Conservation (phyloP, 169 alveolate species). For the Plasmodium coatneyi region DNA sequence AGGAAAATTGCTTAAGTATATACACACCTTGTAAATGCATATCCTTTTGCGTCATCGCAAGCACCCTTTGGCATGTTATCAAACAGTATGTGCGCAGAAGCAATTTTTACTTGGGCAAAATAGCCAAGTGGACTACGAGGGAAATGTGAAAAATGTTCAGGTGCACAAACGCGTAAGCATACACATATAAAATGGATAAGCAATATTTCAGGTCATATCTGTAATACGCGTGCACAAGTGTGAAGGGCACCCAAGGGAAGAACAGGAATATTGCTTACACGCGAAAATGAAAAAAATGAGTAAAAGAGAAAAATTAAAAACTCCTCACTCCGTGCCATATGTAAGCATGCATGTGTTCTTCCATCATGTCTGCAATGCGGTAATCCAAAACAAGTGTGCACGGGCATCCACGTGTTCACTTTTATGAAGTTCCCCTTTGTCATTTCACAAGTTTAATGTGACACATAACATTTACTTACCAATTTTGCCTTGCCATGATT, state of each 20-base stretch:
- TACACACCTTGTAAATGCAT: not conserved
- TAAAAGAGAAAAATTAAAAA: not conserved
- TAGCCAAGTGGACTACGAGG: not conserved
- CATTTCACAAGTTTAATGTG: not conserved
- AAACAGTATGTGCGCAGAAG: not conserved
- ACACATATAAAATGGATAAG: not conserved
- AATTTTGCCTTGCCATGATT: not conserved
- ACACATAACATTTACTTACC: not conserved
- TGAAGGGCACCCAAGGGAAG: not conserved
- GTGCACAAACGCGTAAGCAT: not conserved
- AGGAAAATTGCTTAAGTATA: not conserved
- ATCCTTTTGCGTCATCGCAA: not conserved
- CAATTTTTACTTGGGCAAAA: not conserved
- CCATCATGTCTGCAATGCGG: not conserved
- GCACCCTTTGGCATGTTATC: not conserved
- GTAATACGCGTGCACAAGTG: not conserved
- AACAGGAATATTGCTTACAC: not conserved
- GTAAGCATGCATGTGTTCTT: not conserved
- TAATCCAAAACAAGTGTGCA: not conserved
- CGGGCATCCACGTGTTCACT: not conserved
- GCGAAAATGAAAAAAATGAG: not conserved
- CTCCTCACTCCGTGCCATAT: not conserved
- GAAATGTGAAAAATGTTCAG: conserved; percentile 2
- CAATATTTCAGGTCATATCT: not conserved
- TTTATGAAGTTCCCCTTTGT: not conserved